Base-by-base conservation (phyloP, 108 stramenopile species). In the Ochromonas danica region DNA sequence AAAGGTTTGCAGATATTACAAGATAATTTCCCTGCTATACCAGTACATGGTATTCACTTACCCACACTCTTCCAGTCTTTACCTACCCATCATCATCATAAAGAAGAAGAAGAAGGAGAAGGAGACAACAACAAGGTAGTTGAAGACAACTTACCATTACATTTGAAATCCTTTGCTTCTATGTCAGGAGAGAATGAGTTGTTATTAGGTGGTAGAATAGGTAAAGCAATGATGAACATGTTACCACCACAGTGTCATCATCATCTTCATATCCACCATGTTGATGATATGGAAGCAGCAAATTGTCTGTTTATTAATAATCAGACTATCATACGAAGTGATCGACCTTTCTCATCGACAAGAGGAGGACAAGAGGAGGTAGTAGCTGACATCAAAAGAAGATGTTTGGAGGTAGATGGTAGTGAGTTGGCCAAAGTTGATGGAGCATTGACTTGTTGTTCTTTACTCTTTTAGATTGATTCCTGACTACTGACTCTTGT, bases 61-160 rank as follows among this genome's bases (percentile, higher is more conserved):
- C 14, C 6, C 6, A 51, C 22, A 22, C 45, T 51, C 45, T 51
- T 51, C 45, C 6, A 51, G 22, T 51, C 6, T 14, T 51, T 51
- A 51, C n/a, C n/a, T n/a, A n/a, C n/a, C n/a, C n/a, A n/a, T n/a
- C n/a, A 51, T 51, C 45, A 51, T 51, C 6, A 51, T 51, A 51
- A 51, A 14, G 45, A 51, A 51, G 22, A 51, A 51, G 45, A 51
- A 14, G 45, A 22, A 51, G n/a, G n/a, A n/a, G n/a, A n/a, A n/a
- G n/a, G n/a, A n/a, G n/a, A n/a, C n/a, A n/a, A n/a, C n/a, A n/a
- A n/a, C n/a, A n/a, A n/a, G n/a, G n/a, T n/a, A n/a, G n/a, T n/a
- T n/a, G n/a, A n/a, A n/a, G n/a, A n/a, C n/a, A n/a, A n/a, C n/a
- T 51, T 51, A 14, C 14, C 22, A 14, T 51, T 51, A 51, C 45